Percentiles rank a stretch among this genome's conserved stretches.
These are phyloP conservation scores for Alternaria viburni DNA, from an alignment of 2,329 filamentous ascomycete species.

Conservation along the genomic window DNA sequence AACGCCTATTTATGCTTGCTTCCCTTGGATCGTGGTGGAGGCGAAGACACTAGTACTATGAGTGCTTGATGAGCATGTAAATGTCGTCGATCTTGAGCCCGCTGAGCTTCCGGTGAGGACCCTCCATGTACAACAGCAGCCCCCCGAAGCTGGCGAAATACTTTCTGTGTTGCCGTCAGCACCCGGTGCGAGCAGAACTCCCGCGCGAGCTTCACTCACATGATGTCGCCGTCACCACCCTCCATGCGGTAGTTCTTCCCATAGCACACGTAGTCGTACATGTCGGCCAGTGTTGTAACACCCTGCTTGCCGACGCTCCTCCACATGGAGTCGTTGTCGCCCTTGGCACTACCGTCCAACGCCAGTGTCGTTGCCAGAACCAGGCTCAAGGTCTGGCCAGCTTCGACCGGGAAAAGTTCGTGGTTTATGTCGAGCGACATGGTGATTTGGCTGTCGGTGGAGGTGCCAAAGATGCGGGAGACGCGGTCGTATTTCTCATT, in stretches of 20 bases:
- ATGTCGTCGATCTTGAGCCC: constrained; percentile 90
- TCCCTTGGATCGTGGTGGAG: constrained; percentile 11
- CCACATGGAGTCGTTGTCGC: constrained; percentile 67
- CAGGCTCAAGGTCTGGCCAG: constrained; percentile 79
- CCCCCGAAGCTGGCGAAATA: constrained; percentile 95
- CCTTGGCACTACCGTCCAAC: constrained; percentile 75
- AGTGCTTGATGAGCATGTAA: constrained; percentile 95
- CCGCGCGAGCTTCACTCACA: constrained; percentile 67
- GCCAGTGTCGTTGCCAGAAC: constrained; percentile 84
- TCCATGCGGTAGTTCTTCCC: constrained; percentile 91
- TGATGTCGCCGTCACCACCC: constrained; percentile 80
- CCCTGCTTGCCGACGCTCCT: constrained; percentile 61
- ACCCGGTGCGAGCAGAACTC: no score
- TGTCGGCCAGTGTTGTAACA: constrained; percentile 68
- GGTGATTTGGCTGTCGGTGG: constrained; percentile 75
- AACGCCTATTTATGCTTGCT: constrained; percentile 43
- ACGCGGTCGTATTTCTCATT: constrained; percentile 94
- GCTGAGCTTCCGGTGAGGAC: constrained; percentile 94
- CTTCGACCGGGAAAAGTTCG: constrained; percentile 81
- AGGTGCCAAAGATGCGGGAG: constrained; percentile 80
- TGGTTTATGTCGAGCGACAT: constrained; percentile 93
- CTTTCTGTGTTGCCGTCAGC: constrained; percentile 66
- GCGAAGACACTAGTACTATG: constrained; percentile 17
- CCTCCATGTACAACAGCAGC: constrained; percentile 85
- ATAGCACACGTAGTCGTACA: constrained; percentile 87